phyloP scores from a whole-genome alignment of 345 rosid genomes.

The Corchorus capsularis region DNA sequence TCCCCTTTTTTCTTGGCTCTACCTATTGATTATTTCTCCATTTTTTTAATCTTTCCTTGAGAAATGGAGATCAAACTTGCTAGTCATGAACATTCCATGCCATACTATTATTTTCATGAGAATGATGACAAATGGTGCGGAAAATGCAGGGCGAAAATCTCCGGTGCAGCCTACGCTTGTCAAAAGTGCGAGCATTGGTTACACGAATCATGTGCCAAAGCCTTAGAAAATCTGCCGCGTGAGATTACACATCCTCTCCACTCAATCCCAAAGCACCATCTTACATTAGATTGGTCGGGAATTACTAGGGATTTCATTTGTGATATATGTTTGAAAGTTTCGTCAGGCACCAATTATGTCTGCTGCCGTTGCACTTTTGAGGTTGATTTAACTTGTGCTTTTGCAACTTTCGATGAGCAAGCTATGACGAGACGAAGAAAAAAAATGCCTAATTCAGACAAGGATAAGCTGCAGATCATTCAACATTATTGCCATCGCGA shows the following conservation, averaged over 20 bases:
- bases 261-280: neutral
- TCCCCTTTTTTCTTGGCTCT: conserved; percentile 26
- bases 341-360: neutral
- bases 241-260: conserved; percentile 20
- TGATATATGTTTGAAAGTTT: neutral
- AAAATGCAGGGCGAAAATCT: neutral
- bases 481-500: neutral
- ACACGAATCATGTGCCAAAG: conserved; percentile 16
- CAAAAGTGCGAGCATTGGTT: neutral
- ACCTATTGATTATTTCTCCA: conserved; percentile 24
- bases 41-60: neutral
- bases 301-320: neutral
- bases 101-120: neutral
- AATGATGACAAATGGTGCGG: neutral
- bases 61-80: conserved; percentile 12
- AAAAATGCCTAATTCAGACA: neutral
- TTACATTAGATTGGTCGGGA: conserved; percentile 6
- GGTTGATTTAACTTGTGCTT: conserved; percentile 11
- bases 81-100: conserved; percentile 5
- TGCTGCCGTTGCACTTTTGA: conserved; percentile 5
- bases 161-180: conserved; percentile 9
- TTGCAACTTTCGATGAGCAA: neutral
- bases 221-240: conserved; percentile 14
- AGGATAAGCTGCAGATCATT: neutral
- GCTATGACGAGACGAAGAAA: neutral